Evolutionary conservation across 2,329 filamentous ascomycete genomes (phyloP), one percentile per base, ranked within the genome.

Genomic region (Corinectria fuckeliana): DNA sequence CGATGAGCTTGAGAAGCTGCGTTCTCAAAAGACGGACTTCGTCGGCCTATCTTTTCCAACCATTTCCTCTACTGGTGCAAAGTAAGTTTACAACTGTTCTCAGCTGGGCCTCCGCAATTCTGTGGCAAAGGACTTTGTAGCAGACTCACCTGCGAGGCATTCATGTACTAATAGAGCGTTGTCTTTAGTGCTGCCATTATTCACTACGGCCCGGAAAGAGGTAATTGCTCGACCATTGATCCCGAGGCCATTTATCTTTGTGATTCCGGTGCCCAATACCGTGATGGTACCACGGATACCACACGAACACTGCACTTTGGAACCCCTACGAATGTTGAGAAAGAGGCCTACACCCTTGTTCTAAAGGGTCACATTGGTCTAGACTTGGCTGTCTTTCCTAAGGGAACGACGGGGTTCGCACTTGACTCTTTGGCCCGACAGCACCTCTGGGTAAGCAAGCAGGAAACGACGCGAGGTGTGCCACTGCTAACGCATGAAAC

Each of bases 251-350:
- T 99, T 58, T 99, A 99, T 71, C 86, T 99, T 3, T 99, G 95
- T 74, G 95, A 99, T 76, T 98, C 95, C 20, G 95, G 95, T 20
- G 95, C 91, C n/a, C 95, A 99, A 75, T 99, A 94, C 71, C 82
- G 91, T 3, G 95, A 99, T 74, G 95, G 95, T 56, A 99, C 95
- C 0, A 99, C 95, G 0, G 95, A 99, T 72, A 96, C 92, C 0
- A 99, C 95, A 5, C 85, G 95, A 39, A 99, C 95, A 0, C 81
- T 97, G 36, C 95, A 99, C 72, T 98, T 98, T 73, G 92, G 92
- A 45, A 84, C 88, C 23, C 95, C 95, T 1, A 91, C 90, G 0
- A 86, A 88, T 4, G 90, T 91, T 71, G 93, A 99, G 77, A 91
- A 86, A 71, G 92, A 92, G 72, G 89, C 94, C 0, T 97, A 97